Base-by-base conservation (phyloP, 208 protist genomes). In the Jaenimonas drosophilae region DNA sequence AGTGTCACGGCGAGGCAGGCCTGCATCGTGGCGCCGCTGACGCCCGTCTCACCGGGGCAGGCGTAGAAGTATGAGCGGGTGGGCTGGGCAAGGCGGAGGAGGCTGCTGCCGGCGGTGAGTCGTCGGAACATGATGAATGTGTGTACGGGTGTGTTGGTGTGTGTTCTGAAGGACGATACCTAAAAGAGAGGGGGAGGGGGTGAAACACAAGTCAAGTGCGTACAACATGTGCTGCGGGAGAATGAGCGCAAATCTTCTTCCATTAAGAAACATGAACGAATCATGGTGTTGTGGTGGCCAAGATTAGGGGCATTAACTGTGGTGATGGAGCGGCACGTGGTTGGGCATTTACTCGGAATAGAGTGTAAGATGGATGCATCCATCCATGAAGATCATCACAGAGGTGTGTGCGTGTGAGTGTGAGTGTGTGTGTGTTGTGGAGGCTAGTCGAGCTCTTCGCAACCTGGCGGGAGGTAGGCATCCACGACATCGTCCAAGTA, bases 401-500 rank as follows among this genome's bases (percentile, higher is more conserved):
- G 31, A 14, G 9, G 31, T 9, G 9, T 34, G 31, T 34, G 31
- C 14, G n/a, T n/a, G n/a, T 21, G 21, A 0, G 4, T 5, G 39
- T 44, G 4, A 25, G 25, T 52, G 0, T 42, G 11, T 19, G 19
- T 52, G 31, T 41, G 20, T 0, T 38, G 28, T 33, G 19, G n/a
- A 21, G 9, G 36, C 2, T 3, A 91, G 46, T 85, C 76, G 1
- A 88, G 41, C 27, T 60, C 65, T 49, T 78, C 82, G 50, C 64
- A 70, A 5, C 66, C 71, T 41, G 70, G 70, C n/a, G 78, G 57
- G 1, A 87, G 37, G 46, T 88, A 91, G 7, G 78, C 83, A 27
- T 91, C 78, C 5, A 85, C 39, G 20, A 91, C 61, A 46, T 91
- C 83, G 38, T 91, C 83, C 14, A 91, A 42, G 26, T 78, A 79